Evolutionary conservation across 768 basidiomycete species (phyloP).

Genomic region (Termitomyces sp.): DNA sequence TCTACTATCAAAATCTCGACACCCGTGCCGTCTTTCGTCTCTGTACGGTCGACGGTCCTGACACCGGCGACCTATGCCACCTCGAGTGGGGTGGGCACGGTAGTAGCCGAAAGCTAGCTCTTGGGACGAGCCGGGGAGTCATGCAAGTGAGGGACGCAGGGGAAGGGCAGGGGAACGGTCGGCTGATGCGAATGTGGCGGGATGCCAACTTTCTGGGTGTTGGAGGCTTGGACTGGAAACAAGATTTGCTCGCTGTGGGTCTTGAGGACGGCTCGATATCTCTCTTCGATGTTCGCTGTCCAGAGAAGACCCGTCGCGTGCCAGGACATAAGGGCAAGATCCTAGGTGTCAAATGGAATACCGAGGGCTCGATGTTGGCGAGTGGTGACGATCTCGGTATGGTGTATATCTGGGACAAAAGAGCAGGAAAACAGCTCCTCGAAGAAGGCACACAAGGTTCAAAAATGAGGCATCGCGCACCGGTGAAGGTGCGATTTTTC

Average conservation of each 20-base stretch:
- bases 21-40: slow-evolving; percentile 50
- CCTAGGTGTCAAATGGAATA: slow-evolving; percentile 73
- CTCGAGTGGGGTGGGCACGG: slow-evolving; percentile 49
- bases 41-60: slow-evolving; percentile 31
- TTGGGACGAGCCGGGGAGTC: slow-evolving; percentile 46
- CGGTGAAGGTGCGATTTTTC: slow-evolving; percentile 45
- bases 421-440: slow-evolving; percentile 26
- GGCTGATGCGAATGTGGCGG: slow-evolving; percentile 36
- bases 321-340: slow-evolving; percentile 67
- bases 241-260: slow-evolving; percentile 60
- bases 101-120: slow-evolving; percentile 40
- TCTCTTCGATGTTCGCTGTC: slow-evolving; percentile 59
- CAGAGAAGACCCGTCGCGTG: slow-evolving; percentile 21
- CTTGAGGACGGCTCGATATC: slow-evolving; percentile 60
- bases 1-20: slow-evolving; percentile 61
- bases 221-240: slow-evolving; percentile 50
- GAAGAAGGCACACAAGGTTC: slow-evolving; percentile 48
- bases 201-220: slow-evolving; percentile 25
- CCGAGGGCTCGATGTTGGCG: slow-evolving; percentile 72
- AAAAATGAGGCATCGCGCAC: slow-evolving; percentile 67
- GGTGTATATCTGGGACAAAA: slow-evolving; percentile 82
- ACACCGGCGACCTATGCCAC: slow-evolving; percentile 35
- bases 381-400: slow-evolving; percentile 85
- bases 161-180: slow-evolving; percentile 24
- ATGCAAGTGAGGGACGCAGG: slow-evolving; percentile 55